Evolutionary conservation across 768 basidiomycete species (phyloP), one percentile per base, ranked within the genome.

Genomic region (Naganishia friedmannii): DNA sequence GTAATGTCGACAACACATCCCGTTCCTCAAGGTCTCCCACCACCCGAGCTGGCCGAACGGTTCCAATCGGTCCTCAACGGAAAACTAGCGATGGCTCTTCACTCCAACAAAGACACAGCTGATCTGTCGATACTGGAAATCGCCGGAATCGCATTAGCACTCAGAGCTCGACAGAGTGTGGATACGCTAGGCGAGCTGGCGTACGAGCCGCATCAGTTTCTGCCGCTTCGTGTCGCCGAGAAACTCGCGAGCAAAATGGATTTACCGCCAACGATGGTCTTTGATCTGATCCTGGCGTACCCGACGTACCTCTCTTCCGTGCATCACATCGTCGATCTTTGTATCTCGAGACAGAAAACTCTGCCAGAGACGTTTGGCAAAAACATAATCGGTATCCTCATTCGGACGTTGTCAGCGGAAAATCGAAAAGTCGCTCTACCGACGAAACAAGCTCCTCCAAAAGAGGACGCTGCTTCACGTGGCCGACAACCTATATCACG

Each of bases 231-330:
- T 26, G 46, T 63, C 29, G 46, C 45, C 21, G 28, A 32, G 8
- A 29, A 32, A 15, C 46, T 53, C 15, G 46, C 29, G 17, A 19
- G 46, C 15, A 23, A 29, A 10, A 34, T 34, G 10, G 65, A 51
- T n/a, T 32, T 69, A 21, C 57, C 58, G 12, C 39, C 54, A 21
- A 51, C 68, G 2, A 10, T 69, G 15, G 37, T 69, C 31, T 31
- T 72, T 15, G 67, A 72, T 39, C 32, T 53, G 19, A 72, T 69
- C 19, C 31, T 72, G 17, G 66, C 71, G 9, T 72, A 68, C 39
- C 71, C 71, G 1, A 57, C 32, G 13, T 58, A 56, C 21, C 45
- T 66, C 34, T 42, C 57, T 34, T 23, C 67, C 8, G 28, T 72
- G n/a, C 60, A 55, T 29, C 46, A 65, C 4, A 21, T 72, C 32